A percentile compares a stretch with the other conserved stretches of the same genome.
Evolutionary conservation across 768 basidiomycete species (phyloP).

Genomic region (Suillus variegatus): DNA sequence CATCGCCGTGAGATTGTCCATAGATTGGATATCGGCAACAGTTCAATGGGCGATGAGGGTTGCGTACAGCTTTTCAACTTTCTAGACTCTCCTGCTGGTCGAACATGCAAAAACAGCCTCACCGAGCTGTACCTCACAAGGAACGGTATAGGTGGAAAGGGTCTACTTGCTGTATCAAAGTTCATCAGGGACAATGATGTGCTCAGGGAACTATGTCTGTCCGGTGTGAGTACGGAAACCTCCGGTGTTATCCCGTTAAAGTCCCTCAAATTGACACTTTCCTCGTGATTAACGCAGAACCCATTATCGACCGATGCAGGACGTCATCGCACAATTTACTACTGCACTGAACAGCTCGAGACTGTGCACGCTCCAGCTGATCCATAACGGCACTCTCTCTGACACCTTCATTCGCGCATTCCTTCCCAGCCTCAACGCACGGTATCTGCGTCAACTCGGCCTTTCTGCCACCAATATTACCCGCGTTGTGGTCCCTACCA

Average conservation of each 20-base stretch:
- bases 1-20: slow-evolving; percentile 47
- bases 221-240: slow-evolving; percentile 46
- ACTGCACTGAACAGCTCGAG: slow-evolving; percentile 55
- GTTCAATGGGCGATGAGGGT: slow-evolving; percentile 59
- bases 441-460: slow-evolving; percentile 52
- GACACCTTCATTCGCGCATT: slow-evolving; percentile 52
- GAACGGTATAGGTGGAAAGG: slow-evolving; percentile 55
- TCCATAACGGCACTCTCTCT: slow-evolving; percentile 48
- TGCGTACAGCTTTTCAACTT: slow-evolving; percentile 55
- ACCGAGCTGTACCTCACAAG: slow-evolving; percentile 58
- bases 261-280: slow-evolving; percentile 12
- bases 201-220: slow-evolving; percentile 54
- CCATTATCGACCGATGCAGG: slow-evolving; percentile 38
- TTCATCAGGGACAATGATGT: slow-evolving; percentile 50
- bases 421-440: slow-evolving; percentile 50
- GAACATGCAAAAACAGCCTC: slow-evolving; percentile 40
- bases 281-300: slow-evolving; percentile 37
- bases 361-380: slow-evolving; percentile 51
- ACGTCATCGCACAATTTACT: slow-evolving; percentile 41
- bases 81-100: slow-evolving; percentile 49
- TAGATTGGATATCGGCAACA: slow-evolving; percentile 56
- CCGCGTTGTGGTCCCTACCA: slow-evolving; percentile 37
- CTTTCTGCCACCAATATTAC: slow-evolving; percentile 56
- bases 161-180: slow-evolving; percentile 52
- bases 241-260: not conserved